phyloP scores from a whole-genome alignment of 495 filamentous ascomycete genomes.

The Chaetomium cochliodes region DNA sequence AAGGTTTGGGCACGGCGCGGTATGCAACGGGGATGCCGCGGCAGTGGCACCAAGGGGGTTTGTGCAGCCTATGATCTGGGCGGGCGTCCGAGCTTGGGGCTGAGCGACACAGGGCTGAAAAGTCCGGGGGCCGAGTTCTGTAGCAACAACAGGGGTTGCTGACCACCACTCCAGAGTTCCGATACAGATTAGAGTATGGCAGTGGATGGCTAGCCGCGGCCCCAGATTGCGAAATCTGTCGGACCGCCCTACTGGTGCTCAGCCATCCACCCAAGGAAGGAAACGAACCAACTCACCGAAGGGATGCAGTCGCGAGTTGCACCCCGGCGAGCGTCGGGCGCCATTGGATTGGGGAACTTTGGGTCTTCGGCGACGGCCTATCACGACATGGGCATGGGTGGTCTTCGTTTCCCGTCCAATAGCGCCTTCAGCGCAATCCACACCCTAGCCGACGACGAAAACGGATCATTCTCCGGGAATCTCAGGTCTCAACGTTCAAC shows the following conservation, averaged over 20 bases:
- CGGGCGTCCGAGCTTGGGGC: background rate
- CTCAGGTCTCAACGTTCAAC: background rate
- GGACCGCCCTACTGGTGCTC: background rate
- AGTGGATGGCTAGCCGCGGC: background rate
- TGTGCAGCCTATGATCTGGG: background rate
- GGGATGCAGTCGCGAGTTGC: conserved; percentile 4
- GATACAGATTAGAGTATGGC: too few species aligned
- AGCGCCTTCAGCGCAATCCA: conserved; percentile 3
- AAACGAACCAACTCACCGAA: background rate
- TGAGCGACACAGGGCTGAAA: conserved; percentile 2
- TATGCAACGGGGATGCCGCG: background rate
- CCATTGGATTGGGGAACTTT: background rate
- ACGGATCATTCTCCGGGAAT: background rate
- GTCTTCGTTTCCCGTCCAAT: conserved; percentile 21
- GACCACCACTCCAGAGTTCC: too few species aligned
- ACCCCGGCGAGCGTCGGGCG: conserved; percentile 4
- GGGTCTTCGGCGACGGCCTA: conserved; percentile 6
- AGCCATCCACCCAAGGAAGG: background rate
- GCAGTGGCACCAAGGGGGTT: background rate
- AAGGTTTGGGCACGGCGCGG: background rate
- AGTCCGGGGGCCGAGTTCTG: background rate
- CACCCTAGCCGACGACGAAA: conserved; percentile 7
- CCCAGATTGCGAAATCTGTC: background rate
- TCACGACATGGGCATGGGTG: background rate
- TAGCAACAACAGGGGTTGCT: background rate